Evolutionary conservation across 2,329 filamentous ascomycete species (phyloP).

Genomic region (Stromatinia cepivora): DNA sequence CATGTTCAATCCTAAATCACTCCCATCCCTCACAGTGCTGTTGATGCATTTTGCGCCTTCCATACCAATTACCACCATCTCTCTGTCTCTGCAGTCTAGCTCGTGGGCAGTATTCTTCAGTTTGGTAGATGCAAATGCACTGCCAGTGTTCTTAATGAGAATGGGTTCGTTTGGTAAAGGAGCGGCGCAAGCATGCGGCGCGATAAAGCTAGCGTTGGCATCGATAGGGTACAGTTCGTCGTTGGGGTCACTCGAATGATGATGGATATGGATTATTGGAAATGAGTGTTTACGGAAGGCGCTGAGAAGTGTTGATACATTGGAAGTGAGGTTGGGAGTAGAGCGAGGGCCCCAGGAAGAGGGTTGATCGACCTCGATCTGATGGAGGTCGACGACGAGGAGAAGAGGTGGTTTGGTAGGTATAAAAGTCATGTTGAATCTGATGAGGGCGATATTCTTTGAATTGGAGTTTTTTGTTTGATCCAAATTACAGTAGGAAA

Average conservation of each 20-base stretch:
- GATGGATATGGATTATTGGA: conserved; percentile 32
- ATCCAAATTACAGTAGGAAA: background rate
- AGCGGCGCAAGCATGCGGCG: conserved; percentile 28
- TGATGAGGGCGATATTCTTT: fast-evolving
- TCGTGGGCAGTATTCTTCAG: conserved; percentile 16
- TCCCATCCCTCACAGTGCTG: conserved; percentile 30
- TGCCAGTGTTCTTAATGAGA: conserved; percentile 32
- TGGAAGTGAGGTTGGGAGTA: conserved; percentile 30
- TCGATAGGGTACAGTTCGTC: conserved; percentile 26
- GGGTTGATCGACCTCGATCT: conserved; percentile 27
- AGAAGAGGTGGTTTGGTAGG: conserved; percentile 26
- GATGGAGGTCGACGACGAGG: conserved; percentile 33
- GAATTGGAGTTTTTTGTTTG: background rate
- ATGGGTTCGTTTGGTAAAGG: conserved; percentile 25
- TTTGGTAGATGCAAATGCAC: conserved; percentile 28
- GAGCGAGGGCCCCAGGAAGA: conserved; percentile 32
- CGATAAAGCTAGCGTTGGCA: conserved; percentile 25
- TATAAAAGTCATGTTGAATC: background rate
- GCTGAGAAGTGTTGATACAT: conserved; percentile 27
- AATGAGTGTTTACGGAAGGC: conserved; percentile 28
- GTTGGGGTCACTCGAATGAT: conserved; percentile 26
- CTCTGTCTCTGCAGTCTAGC: conserved; percentile 23
- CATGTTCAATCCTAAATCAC: conserved; percentile 32
- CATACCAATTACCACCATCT: conserved; percentile 32
- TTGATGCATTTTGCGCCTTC: conserved; percentile 34